Conservation (phyloP, 2,329 filamentous ascomycete genomes). For the Curvularia spicifera region DNA sequence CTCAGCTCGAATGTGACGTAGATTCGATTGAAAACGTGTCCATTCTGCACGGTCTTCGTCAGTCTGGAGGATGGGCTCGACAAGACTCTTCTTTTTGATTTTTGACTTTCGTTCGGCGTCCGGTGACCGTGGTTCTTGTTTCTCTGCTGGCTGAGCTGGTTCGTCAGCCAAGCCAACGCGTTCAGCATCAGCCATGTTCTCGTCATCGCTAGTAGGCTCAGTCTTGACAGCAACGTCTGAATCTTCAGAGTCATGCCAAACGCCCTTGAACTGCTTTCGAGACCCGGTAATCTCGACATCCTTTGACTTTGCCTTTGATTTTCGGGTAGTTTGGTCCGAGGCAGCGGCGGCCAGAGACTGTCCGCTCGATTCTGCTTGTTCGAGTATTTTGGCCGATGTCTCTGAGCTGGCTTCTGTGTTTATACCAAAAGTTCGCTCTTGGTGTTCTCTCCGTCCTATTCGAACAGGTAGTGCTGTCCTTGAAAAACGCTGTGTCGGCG, state of each 20-base stretch:
- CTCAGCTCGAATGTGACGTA: conserved; percentile 56
- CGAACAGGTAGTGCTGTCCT: conserved; percentile 56
- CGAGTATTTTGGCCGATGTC: conserved; percentile 51
- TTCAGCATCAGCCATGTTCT: conserved; percentile 40
- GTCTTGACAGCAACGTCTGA: conserved; percentile 56
- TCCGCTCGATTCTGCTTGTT: conserved; percentile 44
- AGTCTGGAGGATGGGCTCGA: conserved; percentile 57
- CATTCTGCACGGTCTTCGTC: conserved; percentile 61
- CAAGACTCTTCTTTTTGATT: conserved; percentile 21
- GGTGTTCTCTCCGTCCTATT: conserved; percentile 62
- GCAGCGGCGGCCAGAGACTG: conserved; percentile 24
- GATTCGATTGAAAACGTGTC: conserved; percentile 56
- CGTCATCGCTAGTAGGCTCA: conserved; percentile 60
- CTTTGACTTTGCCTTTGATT: conserved; percentile 51
- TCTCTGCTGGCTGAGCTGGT: conserved; percentile 21
- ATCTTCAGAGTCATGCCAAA: conserved; percentile 53
- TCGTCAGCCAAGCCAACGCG: conserved; percentile 30
- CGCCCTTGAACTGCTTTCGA: conserved; percentile 53
- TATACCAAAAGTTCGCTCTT: conserved; percentile 60
- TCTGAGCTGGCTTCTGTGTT: conserved; percentile 60
- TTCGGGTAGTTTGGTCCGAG: conserved; percentile 31
- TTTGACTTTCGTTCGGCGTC: conserved; percentile 42
- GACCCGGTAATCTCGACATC: conserved; percentile 53
- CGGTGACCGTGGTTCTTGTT: conserved; percentile 42
- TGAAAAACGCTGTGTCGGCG: conserved; percentile 26